phyloP scores from a whole-genome alignment of 495 filamentous ascomycete species.

The Mycothermus thermophilus region DNA sequence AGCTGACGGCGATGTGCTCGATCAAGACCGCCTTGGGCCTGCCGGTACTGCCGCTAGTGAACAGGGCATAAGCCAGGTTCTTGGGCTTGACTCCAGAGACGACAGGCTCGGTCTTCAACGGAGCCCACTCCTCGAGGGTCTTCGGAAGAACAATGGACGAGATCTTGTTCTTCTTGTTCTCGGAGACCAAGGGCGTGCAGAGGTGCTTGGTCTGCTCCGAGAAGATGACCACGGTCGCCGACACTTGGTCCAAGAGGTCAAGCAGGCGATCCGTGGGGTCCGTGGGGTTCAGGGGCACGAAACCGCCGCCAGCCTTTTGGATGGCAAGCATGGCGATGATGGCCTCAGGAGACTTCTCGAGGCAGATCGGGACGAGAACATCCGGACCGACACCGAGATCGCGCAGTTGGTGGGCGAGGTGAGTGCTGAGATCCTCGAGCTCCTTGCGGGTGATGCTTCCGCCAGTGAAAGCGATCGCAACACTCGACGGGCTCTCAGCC shows the following conservation, averaged over 20 bases:
- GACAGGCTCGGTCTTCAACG: too few species aligned
- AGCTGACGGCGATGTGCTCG: conserved; percentile 18
- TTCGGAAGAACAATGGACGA: background rate
- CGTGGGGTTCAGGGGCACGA: conserved; percentile 42
- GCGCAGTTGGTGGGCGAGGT: conserved; percentile 5
- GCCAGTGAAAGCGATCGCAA: conserved; percentile 11
- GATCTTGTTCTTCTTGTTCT: conserved; percentile 1
- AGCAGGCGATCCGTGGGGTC: conserved; percentile 24
- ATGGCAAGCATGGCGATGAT: conserved; percentile 34
- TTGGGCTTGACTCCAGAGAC: background rate
- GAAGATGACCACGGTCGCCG: conserved; percentile 5
- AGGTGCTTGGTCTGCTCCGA: conserved; percentile 7
- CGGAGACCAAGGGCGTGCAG: conserved; percentile 9
- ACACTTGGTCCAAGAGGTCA: conserved; percentile 4
- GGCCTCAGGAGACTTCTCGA: conserved; percentile 36
- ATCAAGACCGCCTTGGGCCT: conserved; percentile 35
- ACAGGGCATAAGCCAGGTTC: conserved; percentile 1
- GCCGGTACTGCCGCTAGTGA: conserved; percentile 11
- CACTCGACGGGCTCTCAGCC: background rate
- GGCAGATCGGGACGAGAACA: conserved; percentile 27
- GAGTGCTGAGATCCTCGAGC: conserved; percentile 9
- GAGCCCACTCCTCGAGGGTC: background rate
- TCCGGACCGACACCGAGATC: conserved; percentile 11
- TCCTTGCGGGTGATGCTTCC: conserved; percentile 9
- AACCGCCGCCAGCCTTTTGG: conserved; percentile 31